These are phyloP conservation scores for Debaryomyces udenii DNA, from an alignment of 1,139 yeast genomes.

Conservation along the genomic window DNA sequence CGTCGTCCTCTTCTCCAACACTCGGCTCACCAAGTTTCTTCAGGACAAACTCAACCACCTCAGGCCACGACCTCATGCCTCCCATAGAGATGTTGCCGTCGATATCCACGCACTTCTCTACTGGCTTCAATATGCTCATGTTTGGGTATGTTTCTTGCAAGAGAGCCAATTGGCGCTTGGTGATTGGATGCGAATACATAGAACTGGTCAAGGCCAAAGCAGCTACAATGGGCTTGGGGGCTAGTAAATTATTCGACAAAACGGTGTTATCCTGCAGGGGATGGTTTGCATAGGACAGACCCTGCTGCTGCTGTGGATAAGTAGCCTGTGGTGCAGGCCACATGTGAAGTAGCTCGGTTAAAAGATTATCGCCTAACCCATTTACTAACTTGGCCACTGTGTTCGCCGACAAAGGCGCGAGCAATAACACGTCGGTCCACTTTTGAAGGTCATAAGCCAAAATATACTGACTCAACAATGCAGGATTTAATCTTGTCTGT, in stretches of 20 bases:
- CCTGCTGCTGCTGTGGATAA: conserved; percentile 10
- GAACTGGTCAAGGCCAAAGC: conserved; percentile 32
- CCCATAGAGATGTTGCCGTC: conserved; percentile 38
- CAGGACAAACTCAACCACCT: conserved; percentile 32
- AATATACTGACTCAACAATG: conserved; percentile 20
- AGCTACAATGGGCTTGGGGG: conserved; percentile 32
- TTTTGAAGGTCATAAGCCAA: conserved; percentile 27
- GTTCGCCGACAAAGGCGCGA: conserved; percentile 35
- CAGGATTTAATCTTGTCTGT: conserved; percentile 16
- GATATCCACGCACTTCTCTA: conserved; percentile 33
- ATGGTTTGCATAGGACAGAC: background rate
- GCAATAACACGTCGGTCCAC: conserved; percentile 39
- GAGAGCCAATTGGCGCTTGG: conserved; percentile 25
- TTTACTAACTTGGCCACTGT: conserved; percentile 32
- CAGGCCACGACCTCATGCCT: conserved; percentile 36
- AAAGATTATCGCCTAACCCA: conserved; percentile 31
- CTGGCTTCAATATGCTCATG: conserved; percentile 32
- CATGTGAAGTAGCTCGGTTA: conserved; percentile 29
- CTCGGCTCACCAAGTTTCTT: conserved; percentile 30
- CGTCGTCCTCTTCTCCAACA: conserved; percentile 26
- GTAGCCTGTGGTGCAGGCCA: conserved; percentile 26
- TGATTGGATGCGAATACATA: conserved; percentile 36
- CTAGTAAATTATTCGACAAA: conserved; percentile 20
- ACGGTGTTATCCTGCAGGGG: conserved; percentile 19
- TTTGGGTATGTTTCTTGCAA: conserved; percentile 32